Base-by-base conservation (phyloP, 2,329 filamentous ascomycete genomes). In the Lachnellula hyalina region DNA sequence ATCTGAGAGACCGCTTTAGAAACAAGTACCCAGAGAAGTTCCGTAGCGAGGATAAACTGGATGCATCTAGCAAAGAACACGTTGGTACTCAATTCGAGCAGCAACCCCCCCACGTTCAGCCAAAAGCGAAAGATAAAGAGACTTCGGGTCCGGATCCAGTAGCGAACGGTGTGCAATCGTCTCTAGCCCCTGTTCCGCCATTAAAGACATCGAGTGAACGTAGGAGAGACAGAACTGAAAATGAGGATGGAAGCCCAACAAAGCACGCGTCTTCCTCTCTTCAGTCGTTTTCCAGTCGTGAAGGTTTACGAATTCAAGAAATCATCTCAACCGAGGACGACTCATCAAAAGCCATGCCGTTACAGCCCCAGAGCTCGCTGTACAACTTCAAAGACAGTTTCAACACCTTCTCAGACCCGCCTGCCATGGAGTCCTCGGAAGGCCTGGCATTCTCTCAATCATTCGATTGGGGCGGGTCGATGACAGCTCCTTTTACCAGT, bases 21-120 rank as follows among this genome's bases (percentile, higher is more conserved):
- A 86, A 86, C 68, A 85, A 83, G 61, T 84, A 83, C 60, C 80
- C 81, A 3, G 77, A 77, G 14, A 77, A 81, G 34, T 85, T 55
- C 74, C 77, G 60, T 21, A 36, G 47, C 15, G 58, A 59, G 42
- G 62, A 55, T 15, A 54, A 54, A 38, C 41, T 32, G 45, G 51
- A 55, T 36, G 38, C 11, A 45, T 53, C 5, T 40, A 34, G 32
- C 23, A 28, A 49, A 32, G 35, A 51, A 35, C 52, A 45, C 7
- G 36, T 38, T 28, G 25, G 21, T 14, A 34, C 21, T n/a, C 17
- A 23, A 15, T 25, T 12, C 49, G 35, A 49, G 47, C 53, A 19
- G 19, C 23, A 15, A 14, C 23, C 41, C 11, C 17, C 25, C 7
- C 25, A 12, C 17, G 34, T 36, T 21, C 38, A 17, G 12, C 36